phyloP scores from a whole-genome alignment of 2,329 filamentous ascomycete genomes.

The Botrytis aclada region DNA sequence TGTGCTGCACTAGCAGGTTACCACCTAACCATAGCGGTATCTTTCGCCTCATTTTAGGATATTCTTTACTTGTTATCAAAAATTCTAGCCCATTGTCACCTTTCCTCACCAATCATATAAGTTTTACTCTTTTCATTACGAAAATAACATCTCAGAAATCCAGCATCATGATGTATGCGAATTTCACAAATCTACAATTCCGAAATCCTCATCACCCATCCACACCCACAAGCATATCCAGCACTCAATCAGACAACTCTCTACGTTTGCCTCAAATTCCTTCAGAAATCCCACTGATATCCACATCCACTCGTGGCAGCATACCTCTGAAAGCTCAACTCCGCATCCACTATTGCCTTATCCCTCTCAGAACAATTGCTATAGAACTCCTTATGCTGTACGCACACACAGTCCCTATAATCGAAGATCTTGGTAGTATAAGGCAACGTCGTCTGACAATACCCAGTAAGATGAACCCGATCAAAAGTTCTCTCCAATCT shows the following conservation, averaged over 20 bases:
- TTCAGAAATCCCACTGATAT: slow-evolving; percentile 1
- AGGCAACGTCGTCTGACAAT: neutral
- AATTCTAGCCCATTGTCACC: neutral
- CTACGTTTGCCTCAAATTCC: accelerated
- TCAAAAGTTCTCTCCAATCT: neutral
- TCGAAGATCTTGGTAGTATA: neutral
- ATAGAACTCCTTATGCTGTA: neutral
- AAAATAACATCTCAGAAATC: neutral
- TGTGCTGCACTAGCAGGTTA: neutral
- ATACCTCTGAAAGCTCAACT: neutral
- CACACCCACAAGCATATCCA: neutral
- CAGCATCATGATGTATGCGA: neutral
- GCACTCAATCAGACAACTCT: neutral
- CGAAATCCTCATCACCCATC: neutral
- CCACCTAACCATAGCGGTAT: neutral
- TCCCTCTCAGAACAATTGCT: neutral
- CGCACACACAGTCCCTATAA: neutral
- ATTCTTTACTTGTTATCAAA: accelerated
- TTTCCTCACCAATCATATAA: neutral
- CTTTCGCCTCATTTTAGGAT: neutral
- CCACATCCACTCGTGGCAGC: neutral
- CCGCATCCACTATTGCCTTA: too few species aligned
- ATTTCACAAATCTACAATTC: neutral
- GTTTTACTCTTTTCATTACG: neutral
- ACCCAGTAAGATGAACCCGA: neutral